Percentiles rank a stretch among this genome's conserved stretches.
phyloP scores from a whole-genome alignment of 2,329 filamentous ascomycete species.

The Graphium sp. region DNA sequence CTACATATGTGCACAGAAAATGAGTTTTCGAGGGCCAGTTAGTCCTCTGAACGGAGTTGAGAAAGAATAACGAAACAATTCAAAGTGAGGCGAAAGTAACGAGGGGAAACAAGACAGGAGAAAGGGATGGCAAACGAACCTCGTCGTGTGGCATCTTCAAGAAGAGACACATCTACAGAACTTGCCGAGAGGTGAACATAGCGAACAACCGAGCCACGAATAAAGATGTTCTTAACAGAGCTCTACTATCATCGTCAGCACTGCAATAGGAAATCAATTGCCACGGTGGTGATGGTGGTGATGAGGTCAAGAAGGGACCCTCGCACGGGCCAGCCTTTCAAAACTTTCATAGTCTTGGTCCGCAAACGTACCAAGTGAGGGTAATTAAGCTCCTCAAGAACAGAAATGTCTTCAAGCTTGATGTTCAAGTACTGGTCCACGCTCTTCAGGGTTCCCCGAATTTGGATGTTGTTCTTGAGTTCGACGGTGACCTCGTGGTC shows the following conservation, averaged over 20 bases:
- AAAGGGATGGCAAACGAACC: constrained; percentile 29
- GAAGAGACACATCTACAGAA: constrained; percentile 68
- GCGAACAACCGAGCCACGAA: constrained; percentile 79
- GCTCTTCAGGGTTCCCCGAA: constrained; percentile 87
- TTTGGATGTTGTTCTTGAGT: constrained; percentile 98
- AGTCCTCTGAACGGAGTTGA: neutral
- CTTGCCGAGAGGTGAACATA: constrained; percentile 77
- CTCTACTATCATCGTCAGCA: constrained; percentile 20
- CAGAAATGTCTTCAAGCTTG: constrained; percentile 89
- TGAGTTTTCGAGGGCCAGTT: too few relatives aligned
- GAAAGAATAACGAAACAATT: too few relatives aligned
- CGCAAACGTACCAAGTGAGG: constrained; percentile 57
- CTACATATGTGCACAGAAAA: constrained; percentile 13
- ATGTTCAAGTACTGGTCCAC: constrained; percentile 99
- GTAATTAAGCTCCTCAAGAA: constrained; percentile 86
- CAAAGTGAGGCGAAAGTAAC: too few relatives aligned
- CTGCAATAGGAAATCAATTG: neutral
- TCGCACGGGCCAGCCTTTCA: neutral
- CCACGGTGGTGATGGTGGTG: neutral
- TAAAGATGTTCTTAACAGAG: constrained; percentile 90
- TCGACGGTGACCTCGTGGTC: constrained; percentile 96
- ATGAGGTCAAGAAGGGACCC: neutral
- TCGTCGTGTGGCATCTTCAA: constrained; percentile 84
- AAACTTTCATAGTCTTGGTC: too few relatives aligned
- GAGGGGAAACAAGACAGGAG: too few relatives aligned